Evolutionary conservation across 2,329 filamentous ascomycete genomes (phyloP), one percentile per base, ranked within the genome.

Genomic region (Elsinoe arachidis): DNA sequence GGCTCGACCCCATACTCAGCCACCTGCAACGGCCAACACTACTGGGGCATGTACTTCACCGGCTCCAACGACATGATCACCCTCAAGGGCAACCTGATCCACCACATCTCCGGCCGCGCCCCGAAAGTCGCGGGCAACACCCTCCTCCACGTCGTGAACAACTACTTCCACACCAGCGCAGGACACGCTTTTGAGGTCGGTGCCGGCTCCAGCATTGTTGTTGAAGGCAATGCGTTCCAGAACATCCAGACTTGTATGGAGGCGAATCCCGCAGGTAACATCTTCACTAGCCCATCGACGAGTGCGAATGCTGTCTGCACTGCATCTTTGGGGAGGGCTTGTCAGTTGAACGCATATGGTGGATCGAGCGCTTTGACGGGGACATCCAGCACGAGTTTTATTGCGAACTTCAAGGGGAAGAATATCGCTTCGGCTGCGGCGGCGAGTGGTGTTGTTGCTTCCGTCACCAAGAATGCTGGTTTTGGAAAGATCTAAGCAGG

Each of bases 141-240:
- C 56, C 74, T 82, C 44, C 71, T 84, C 55, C 81, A 84, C 69
- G 78, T 78, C 41, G 78, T 82, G 66, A 83, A 83, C 77, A 84
- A 83, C 75, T 82, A 79, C 76, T 83, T 75, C 72, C 74, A 80
- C 66, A 73, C 76, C 64, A 78, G 76, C 68, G 66, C 69, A 17
- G 77, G 77, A 51, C 81, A 84, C 69, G 78, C 80, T n/a, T 83
- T 84, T 66, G 81, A 82, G 61, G 67, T 66, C 56, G 69, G 67
- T 60, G 60, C 65, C 49, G 72, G 70, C 39, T 63, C 65, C 14
- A 65, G 62, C 21, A 52, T 63, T 11, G 58, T 67, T 19, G 57
- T 65, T 26, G 65, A 67, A 44, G 66, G 65, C 38, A 58, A 58
- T 33, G 56, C 38, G 19, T 56, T 60, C 46, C 59, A 60, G 38